These are phyloP conservation scores for Leptographium wingfieldii DNA, from an alignment of 2,329 filamentous ascomycete genomes.

Conservation along the genomic window DNA sequence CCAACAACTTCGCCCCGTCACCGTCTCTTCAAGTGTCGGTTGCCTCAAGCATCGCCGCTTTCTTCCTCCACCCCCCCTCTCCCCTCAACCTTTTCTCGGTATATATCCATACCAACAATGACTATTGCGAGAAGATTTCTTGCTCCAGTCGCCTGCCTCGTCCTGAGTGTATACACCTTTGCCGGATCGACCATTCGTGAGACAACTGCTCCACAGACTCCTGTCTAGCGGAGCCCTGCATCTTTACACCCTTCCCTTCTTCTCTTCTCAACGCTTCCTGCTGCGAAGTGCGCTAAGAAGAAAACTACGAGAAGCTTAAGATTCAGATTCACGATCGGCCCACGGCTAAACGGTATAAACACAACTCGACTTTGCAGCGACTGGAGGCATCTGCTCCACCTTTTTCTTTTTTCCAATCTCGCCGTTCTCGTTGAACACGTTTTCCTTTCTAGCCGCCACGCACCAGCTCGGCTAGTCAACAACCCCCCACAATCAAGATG, in stretches of 20 bases:
- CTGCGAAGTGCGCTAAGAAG: constrained; percentile 3
- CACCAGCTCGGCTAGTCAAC: constrained; percentile 4
- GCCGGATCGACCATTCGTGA: constrained; percentile 46
- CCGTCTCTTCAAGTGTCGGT: background rate
- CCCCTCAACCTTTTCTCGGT: constrained; percentile 6
- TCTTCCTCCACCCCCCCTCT: constrained; percentile 1
- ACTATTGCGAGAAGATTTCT: constrained; percentile 38
- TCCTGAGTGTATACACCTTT: constrained; percentile 28
- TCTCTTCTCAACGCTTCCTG: background rate
- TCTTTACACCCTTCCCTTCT: constrained; percentile 14
- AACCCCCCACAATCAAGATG: constrained; percentile 35
- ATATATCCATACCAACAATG: constrained; percentile 36
- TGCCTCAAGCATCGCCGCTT: constrained; percentile 7
- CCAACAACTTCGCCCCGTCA: background rate
- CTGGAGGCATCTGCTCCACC: constrained; percentile 8
- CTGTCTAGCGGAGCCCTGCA: constrained; percentile 28
- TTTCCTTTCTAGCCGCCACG: background rate
- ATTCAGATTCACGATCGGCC: constrained; percentile 11
- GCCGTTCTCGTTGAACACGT: constrained; percentile 7
- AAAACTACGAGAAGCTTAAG: constrained; percentile 9
- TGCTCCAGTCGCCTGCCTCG: constrained; percentile 51
- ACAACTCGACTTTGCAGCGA: constrained; percentile 13
- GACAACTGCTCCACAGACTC: constrained; percentile 26
- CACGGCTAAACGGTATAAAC: constrained; percentile 10
- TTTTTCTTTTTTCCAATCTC: constrained; percentile 9